Base-by-base conservation (phyloP, 108 stramenopile species). In the Fragilariopsis cylindrus region DNA sequence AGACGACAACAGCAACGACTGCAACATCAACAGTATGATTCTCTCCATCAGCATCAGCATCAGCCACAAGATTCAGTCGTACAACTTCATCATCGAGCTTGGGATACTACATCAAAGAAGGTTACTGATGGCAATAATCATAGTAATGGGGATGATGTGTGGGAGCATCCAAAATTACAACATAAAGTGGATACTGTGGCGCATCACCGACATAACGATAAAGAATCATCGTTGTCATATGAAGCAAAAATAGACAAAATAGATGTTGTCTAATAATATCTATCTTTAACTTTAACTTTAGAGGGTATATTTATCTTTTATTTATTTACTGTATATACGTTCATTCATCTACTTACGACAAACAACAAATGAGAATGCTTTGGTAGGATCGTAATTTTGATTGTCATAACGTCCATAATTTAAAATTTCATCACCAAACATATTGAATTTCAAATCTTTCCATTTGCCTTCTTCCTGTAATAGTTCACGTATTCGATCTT, bases 51-150 rank as follows among this genome's bases (percentile, higher is more conserved):
- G 65, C 19, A 65, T 45, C 5, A 50, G 54, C 48, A 13, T 3
- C 4, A 71, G 9, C 57, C 0, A 30, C 13, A 43, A 11, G 39
- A 73, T 16, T 16, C 69, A n/a, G 13, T 60, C 16, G 63, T 69
- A 11, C 69, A 49, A 50, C 73, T 85, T 11, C 84, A 77, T 16
- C 83, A 81, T 52, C 67, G 82, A 54, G 75, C 74, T 11, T 82
- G 81, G 84, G 52, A 73, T 50, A 74, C 81, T 11, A 53, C 69
- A 2, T 64, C 76, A 40, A 48, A 30, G 30, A 30, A 30, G 30
- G 30, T 30, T 30, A 30, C 30, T 30, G 30, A 30, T 30, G 30
- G 30, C 30, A 30, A 30, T 30, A 30, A 30, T 30, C 30, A 30
- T 30, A 30, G 30, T 30, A 30, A 58, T 11, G 76, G 80, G 4